Evolutionary conservation across 169 alveolate species (phyloP).

Genomic region (Miamiensis avidus): DNA sequence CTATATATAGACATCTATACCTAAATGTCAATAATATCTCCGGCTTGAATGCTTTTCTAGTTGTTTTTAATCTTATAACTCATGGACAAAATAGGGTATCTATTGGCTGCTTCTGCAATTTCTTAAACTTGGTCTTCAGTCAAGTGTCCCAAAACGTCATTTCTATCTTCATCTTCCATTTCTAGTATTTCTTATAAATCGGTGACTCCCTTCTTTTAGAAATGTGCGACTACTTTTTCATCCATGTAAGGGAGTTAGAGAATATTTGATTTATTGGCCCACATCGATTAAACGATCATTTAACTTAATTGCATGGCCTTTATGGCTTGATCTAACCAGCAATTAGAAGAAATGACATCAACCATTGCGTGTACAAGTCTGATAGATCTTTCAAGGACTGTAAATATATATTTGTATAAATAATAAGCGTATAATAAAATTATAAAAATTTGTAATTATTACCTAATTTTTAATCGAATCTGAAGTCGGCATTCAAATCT

Average conservation of each 20-base stretch:
- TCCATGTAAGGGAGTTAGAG: conserved; percentile 93
- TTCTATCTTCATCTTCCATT: conserved; percentile 96
- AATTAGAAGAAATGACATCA: conserved; percentile 96
- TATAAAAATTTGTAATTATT: neutral
- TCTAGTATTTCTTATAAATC: conserved; percentile 94
- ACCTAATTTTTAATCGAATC: conserved; percentile 61
- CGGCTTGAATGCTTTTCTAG: conserved; percentile 26
- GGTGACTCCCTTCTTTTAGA: conserved; percentile 74
- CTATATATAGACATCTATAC: no score
- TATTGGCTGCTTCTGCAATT: conserved; percentile 71
- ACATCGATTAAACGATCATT: conserved; percentile 96
- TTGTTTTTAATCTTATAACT: conserved; percentile 9
- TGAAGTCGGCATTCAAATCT: conserved; percentile 55
- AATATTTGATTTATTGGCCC: conserved; percentile 86
- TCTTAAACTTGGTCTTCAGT: conserved; percentile 78
- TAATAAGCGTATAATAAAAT: no score
- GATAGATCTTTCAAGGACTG: conserved; percentile 73
- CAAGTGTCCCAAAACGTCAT: conserved; percentile 76
- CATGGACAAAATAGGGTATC: conserved; percentile 47
- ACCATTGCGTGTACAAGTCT: conserved; percentile 95
- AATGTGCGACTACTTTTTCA: conserved; percentile 72
- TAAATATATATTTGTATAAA: no score
- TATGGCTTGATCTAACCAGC: conserved; percentile 94
- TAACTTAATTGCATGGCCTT: conserved; percentile 97
- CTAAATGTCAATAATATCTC: conserved; percentile 23